A percentile compares a stretch with the other conserved stretches of the same genome.
These are phyloP conservation scores for Solanum appendiculatum DNA, from an alignment of 257 asterid species.

Conservation along the genomic window DNA sequence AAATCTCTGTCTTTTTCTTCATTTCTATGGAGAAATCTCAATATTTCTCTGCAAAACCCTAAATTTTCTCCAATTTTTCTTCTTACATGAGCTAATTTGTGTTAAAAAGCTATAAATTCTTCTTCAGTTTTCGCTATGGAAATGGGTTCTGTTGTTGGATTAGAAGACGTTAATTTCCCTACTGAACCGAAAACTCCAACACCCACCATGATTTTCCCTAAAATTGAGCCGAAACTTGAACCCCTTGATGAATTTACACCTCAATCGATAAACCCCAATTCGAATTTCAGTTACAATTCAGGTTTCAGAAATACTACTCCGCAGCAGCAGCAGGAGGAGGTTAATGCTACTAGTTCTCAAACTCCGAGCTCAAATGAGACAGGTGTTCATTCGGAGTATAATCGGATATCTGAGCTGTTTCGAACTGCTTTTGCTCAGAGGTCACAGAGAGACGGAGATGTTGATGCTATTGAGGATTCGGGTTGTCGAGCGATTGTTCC, in stretches of 20 bases:
- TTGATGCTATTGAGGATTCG: slow-evolving; percentile 5
- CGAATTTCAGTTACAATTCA: background rate
- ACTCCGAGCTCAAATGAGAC: background rate
- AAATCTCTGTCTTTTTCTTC: background rate
- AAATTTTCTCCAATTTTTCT: background rate
- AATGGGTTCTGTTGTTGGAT: background rate
- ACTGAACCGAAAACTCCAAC: background rate
- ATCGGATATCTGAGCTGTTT: slow-evolving; percentile 46
- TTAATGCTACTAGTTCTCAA: background rate
- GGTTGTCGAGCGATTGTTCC: slow-evolving; percentile 36
- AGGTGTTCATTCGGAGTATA: slow-evolving; percentile 3
- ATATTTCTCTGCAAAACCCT: background rate
- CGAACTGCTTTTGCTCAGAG: slow-evolving; percentile 21
- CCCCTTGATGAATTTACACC: background rate
- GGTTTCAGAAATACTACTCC: background rate
- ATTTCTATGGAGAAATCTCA: background rate
- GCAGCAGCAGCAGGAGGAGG: background rate
- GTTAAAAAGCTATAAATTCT: background rate
- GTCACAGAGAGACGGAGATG: background rate
- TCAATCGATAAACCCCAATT: background rate
- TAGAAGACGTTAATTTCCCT: background rate
- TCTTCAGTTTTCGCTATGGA: background rate
- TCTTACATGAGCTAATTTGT: background rate
- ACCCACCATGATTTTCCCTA: background rate
- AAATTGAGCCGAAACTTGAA: background rate